Evolutionary conservation across 2,329 filamentous ascomycete genomes (phyloP).

Genomic region (Cytospora piceae): DNA sequence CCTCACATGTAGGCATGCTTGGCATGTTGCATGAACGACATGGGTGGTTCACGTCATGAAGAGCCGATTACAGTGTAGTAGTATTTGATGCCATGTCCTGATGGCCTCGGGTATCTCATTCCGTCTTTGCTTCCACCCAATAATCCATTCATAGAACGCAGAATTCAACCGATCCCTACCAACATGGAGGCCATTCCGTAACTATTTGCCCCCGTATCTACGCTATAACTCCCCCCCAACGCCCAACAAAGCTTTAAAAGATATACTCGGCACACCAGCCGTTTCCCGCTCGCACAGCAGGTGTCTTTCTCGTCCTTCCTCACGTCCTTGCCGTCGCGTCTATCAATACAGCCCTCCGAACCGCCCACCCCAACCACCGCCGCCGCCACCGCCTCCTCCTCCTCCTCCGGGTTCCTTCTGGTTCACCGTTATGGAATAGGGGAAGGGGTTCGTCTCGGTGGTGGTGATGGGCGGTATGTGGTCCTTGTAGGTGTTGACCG

Average conservation of each 20-base stretch:
- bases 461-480: conserved; percentile 97
- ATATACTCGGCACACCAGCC: background rate
- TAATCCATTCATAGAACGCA: background rate
- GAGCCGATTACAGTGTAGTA: background rate
- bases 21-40: background rate
- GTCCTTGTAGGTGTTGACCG: conserved; percentile 86
- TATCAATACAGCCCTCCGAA: conserved; percentile 26
- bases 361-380: conserved; percentile 23
- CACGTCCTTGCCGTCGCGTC: background rate
- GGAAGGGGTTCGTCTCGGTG: conserved; percentile 89
- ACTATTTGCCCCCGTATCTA: background rate
- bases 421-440: conserved; percentile 89
- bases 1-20: background rate
- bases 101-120: conserved; percentile 2
- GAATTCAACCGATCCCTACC: background rate
- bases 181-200: background rate
- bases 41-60: background rate
- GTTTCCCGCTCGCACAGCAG: background rate
- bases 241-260: background rate
- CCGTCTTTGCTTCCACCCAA: background rate
- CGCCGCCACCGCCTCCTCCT: background rate
- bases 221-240: background rate
- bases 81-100: background rate
- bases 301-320: background rate
- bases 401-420: conserved; percentile 60